Conservation (phyloP, 176 grass and related monocot species). For the Eremochloa ophiuroides region DNA sequence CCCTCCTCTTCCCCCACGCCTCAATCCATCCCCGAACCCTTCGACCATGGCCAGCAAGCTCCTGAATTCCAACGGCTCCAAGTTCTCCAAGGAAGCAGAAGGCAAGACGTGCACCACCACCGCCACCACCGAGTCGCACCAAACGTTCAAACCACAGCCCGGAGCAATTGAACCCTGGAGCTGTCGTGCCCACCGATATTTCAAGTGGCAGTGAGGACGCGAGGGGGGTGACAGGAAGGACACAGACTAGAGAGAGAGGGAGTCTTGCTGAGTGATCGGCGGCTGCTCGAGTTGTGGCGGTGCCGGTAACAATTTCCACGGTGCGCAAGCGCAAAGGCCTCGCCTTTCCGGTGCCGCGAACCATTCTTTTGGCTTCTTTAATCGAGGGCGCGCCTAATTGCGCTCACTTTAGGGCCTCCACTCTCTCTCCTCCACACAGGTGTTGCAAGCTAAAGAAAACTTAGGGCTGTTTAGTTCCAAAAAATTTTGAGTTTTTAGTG, state of each 20-base stretch:
- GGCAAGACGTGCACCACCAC: constrained; percentile 9
- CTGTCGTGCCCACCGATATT: background rate
- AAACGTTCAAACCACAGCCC: constrained; percentile 9
- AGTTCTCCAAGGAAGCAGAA: background rate
- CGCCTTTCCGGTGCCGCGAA: constrained; percentile 25
- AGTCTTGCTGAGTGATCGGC: constrained; percentile 21
- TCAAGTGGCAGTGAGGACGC: constrained; percentile 13
- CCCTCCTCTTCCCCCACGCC: constrained; percentile 44
- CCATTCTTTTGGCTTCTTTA: constrained; percentile 47
- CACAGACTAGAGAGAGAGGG: background rate
- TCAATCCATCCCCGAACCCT: constrained; percentile 55
- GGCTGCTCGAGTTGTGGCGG: constrained; percentile 11
- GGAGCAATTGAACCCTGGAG: background rate
- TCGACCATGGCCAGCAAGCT: constrained; percentile 41
- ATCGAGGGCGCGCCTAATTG: constrained; percentile 1
- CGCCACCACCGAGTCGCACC: constrained; percentile 13
- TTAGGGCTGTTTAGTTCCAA: too few species aligned
- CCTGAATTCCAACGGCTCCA: constrained; percentile 1
- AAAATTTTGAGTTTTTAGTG: too few species aligned
- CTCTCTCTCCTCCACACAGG: background rate
- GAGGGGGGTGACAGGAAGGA: background rate
- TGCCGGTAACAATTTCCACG: constrained; percentile 44
- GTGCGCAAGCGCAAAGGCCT: constrained; percentile 23
- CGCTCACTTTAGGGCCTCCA: too few species aligned
- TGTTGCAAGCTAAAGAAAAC: background rate